Evolutionary conservation across 495 filamentous ascomycete genomes (phyloP), one percentile per base, ranked within the genome.

Genomic region (Penicillium pulvis): DNA sequence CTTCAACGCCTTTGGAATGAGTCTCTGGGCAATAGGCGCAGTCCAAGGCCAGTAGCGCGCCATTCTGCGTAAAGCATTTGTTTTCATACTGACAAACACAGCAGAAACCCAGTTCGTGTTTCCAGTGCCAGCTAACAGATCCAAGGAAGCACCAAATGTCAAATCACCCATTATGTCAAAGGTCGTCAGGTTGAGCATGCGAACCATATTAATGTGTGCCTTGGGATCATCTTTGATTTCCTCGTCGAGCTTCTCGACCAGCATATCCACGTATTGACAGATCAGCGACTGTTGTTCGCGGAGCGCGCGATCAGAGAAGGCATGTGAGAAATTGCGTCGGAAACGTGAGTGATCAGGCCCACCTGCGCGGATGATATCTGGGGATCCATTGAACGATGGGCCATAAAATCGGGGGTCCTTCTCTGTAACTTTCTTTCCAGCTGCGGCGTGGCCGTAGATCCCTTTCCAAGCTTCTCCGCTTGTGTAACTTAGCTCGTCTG

Each of bases 111-210:
- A 48, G 4, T 16, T 31, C 10, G 4, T 3, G 24, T 48, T 12
- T 30, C 46, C 46, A 30, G 46, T 31, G 7, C 46, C 46, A 30
- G 24, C 10, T 8, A 48, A 30, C 9, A 48, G 26, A 14, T 48
- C 46, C 24, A 48, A 11, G 12, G 46, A 30, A 8, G 12, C 46
- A n/a, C 46, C 46, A n/a, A 48, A 48, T 0, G 46, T 31, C 46
- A 48, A 17, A 30, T 48, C 46, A 14, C 46, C 46, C 46, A 48
- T 48, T 14, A 48, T 48, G n/a, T 48, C 46, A 8, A 48, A 48
- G 3, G 46, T 48, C 8, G 31, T 24, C 6, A 52, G 31, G 12
- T 52, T 4, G 10, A 43, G 46, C 57, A 49, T 50, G 65, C 68
- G 61, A 66, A 41, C 54, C 4, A 49, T 39, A 28, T 49, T 43